phyloP scores from a whole-genome alignment of 305 asterid species.

The Fraxinus nigra region DNA sequence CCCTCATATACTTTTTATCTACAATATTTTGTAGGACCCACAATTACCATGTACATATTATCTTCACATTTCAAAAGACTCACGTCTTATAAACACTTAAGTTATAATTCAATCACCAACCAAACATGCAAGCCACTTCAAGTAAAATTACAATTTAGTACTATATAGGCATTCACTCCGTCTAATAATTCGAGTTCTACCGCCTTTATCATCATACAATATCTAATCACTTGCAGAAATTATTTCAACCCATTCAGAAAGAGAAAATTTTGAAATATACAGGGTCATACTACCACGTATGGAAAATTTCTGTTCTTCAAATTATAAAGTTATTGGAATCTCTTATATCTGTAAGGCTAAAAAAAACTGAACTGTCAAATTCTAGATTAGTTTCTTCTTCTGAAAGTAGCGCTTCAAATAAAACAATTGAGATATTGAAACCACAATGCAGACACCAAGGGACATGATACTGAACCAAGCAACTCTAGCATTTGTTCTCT shows the following conservation, averaged over 20 bases:
- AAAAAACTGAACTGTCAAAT: neutral
- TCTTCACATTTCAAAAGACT: no score
- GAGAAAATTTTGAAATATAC: neutral
- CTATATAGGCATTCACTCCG: no score
- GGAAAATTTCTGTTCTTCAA: neutral
- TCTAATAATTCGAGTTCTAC: no score
- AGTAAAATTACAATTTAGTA: no score
- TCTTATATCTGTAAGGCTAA: neutral
- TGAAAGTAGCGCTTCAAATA: slow-evolving; percentile 44
- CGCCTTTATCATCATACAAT: no score
- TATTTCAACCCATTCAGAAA: neutral
- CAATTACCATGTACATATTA: no score
- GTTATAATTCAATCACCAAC: no score
- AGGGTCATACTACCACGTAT: neutral
- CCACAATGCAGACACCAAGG: slow-evolving; percentile 34
- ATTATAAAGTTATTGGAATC: neutral
- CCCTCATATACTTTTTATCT: no score
- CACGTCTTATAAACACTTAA: no score
- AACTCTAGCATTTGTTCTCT: slow-evolving; percentile 31
- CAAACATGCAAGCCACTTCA: no score
- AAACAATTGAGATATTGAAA: slow-evolving; percentile 29
- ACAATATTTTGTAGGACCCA: no score
- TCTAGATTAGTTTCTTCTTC: slow-evolving; percentile 47
- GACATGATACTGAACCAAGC: slow-evolving; percentile 33
- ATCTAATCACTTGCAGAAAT: neutral